Evolutionary conservation across 208 protist species (phyloP), one percentile per base, ranked within the genome.

Genomic region (Trypanosoma theileri): DNA sequence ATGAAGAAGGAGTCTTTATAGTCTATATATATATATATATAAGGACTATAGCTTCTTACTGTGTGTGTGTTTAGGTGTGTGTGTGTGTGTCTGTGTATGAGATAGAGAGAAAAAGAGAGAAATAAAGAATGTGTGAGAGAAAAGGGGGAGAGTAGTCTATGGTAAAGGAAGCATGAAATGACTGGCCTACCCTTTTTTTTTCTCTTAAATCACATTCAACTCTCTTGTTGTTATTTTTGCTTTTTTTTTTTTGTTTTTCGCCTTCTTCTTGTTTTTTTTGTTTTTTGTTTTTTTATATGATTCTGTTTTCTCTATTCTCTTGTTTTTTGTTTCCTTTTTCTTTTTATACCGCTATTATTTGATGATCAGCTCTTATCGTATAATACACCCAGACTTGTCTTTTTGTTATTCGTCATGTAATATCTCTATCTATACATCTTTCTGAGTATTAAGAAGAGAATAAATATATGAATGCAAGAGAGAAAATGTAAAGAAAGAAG

Each of bases 161-260:
- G n/a, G n/a, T n/a, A 56, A 21, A 55, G 4, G 19, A 44, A 54
- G 11, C 0, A 45, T 19, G 28, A 7, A 44, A 59, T 19, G 4
- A 21, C 0, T 35, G 28, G 6, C 28, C 28, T 35, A 35, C 28
- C 28, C 28, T n/a, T n/a, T n/a, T n/a, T n/a, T n/a, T n/a, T n/a
- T n/a, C n/a, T 14, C 57, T 22, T 28, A 48, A 24, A 4, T 46
- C 42, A 51, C 31, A 14, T 51, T 51, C 57, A 45, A 21, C 40
- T 28, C 31, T 44, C 8, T 31, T 40, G 22, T 56, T 21, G 16
- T 66, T 66, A 9, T 56, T 66, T 0, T 54, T 56, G 59, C 35
- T 65, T 51, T 65, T 46, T 54, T 64, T 22, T n/a, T 44, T 61
- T 22, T 41, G 13, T 58, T 21, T 56, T 19, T 56, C 3, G 24